Evolutionary conservation across 176 grass and related monocot species (phyloP).

Genomic region (Carex myosuroides): DNA sequence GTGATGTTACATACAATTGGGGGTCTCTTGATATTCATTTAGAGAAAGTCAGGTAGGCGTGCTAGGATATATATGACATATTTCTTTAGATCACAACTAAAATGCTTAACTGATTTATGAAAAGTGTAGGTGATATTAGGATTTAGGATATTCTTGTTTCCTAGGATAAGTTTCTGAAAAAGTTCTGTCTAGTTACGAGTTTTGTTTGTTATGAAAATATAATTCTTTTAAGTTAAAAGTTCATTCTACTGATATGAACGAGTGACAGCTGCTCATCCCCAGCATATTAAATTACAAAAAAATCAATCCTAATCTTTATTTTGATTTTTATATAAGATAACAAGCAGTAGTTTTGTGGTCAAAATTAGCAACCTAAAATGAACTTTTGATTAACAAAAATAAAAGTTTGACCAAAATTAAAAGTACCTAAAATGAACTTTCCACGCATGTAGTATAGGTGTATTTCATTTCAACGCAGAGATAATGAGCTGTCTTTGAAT

Average conservation of each 20-base stretch:
- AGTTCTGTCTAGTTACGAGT: background rate
- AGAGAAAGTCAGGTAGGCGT: background rate
- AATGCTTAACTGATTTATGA: background rate
- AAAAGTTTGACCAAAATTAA: background rate
- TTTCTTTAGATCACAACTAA: background rate
- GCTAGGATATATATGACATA: background rate
- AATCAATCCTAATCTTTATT: no score
- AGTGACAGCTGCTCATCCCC: no score
- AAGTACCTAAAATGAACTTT: background rate
- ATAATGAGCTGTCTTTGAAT: slow-evolving; percentile 21
- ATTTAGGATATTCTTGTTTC: background rate
- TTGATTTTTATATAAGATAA: no score
- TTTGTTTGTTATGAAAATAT: background rate
- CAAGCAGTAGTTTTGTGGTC: no score
- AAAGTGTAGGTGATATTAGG: background rate
- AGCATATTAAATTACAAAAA: no score
- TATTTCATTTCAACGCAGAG: background rate
- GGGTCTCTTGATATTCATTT: background rate
- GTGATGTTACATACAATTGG: background rate
- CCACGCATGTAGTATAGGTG: background rate
- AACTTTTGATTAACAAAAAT: background rate
- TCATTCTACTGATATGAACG: background rate
- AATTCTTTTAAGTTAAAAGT: background rate
- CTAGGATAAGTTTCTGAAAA: background rate
- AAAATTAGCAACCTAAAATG: background rate